Evolutionary conservation across 768 basidiomycete genomes (phyloP), one percentile per base, ranked within the genome.

Genomic region (Trichaptum fuscoviolaceum): DNA sequence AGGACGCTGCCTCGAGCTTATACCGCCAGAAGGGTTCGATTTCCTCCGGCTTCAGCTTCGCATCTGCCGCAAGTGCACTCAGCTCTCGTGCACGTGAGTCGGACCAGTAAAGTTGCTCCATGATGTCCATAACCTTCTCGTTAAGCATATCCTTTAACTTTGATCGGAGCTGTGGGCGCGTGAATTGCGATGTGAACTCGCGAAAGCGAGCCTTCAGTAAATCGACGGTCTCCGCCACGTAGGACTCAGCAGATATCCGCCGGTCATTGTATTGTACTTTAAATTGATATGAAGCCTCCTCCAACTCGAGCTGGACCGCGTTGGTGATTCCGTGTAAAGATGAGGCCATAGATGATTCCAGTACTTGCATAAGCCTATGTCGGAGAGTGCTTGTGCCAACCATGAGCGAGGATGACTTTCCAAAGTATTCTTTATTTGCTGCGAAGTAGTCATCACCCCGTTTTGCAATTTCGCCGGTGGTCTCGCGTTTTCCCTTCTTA

Each of bases 201-300:
- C 90, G 92, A 84, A 99, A 96, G 58, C 90, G 87, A 0, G 84
- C 83, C 79, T 99, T 99, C 69, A 99, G 86, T 7, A 85, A 82
- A 73, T 99, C 97, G 77, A 99, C 90, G 1, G 96, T 95, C 78
- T 99, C 97, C 7, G 97, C 96, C 62, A 99, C 93, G 75, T 99
- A 99, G 1, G 94, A 95, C 76, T 99, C 97, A 12, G 97, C 89
- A 0, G 92, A 91, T 67, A 98, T 92, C 25, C 93, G 86, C 25
- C 94, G 88, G 78, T 99, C 97, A 74, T 99, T 99, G 79, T 93
- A 94, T 75, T 96, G 91, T 1, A 99, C 97, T 78, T 99, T 99
- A 86, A 99, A 99, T 76, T 99, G 97, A 76, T 99, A 99, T 15
- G 89, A 90, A 1, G 97, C 89, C 73, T 99, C 97, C 77, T 99